phyloP scores from a whole-genome alignment of 805 yeast genomes.

The Debaryomyces prosopidis region DNA sequence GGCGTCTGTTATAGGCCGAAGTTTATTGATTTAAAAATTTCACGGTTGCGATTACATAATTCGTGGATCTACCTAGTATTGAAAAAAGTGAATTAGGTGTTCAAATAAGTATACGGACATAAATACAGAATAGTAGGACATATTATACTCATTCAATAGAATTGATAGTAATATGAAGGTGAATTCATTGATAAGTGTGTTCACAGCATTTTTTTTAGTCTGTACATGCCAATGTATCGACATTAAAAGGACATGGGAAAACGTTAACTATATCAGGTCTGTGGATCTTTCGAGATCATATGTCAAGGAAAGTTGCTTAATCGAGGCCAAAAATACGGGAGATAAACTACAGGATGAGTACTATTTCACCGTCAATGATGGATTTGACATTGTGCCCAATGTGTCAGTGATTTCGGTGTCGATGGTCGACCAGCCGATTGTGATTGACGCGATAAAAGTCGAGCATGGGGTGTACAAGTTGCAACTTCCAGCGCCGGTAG shows the following conservation, averaged over 20 bases:
- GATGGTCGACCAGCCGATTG: slow-evolving; percentile 23
- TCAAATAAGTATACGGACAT: background rate
- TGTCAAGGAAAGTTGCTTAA: slow-evolving; percentile 57
- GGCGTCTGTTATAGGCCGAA: slow-evolving; percentile 13
- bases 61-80: background rate
- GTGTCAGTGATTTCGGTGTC: slow-evolving; percentile 49
- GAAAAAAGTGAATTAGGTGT: slow-evolving; percentile 3
- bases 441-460: slow-evolving; percentile 15
- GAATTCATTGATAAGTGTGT: background rate
- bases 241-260: slow-evolving; percentile 46
- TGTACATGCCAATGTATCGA: background rate
- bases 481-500: slow-evolving; percentile 61
- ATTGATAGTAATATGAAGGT: background rate
- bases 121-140: background rate
- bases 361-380: slow-evolving; percentile 54
- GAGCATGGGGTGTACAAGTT: slow-evolving; percentile 39
- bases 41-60: background rate
- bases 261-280: slow-evolving; percentile 52
- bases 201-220: background rate
- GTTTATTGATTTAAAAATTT: background rate
- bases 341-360: slow-evolving; percentile 55
- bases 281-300: slow-evolving; percentile 70
- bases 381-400: slow-evolving; percentile 42
- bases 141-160: background rate
- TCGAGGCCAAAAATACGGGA: slow-evolving; percentile 61